Evolutionary conservation across 208 protist genomes (phyloP).

Genomic region (Angomonas deanei): DNA sequence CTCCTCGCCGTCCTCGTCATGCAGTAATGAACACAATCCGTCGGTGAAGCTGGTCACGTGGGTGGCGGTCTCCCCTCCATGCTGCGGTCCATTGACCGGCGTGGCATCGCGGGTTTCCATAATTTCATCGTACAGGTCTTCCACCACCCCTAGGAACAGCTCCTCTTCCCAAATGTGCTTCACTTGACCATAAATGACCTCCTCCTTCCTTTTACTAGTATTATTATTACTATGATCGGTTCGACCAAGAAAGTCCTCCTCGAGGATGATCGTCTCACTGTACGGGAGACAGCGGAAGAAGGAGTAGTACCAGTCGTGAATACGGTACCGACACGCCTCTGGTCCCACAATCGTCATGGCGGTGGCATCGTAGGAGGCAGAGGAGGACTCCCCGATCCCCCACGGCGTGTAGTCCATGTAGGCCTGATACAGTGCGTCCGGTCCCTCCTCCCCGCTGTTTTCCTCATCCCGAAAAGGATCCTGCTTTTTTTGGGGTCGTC

Average conservation of each 20-base stretch:
- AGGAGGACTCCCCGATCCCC: background rate
- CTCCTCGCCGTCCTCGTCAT: too few species aligned
- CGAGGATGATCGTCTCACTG: background rate
- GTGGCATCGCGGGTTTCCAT: background rate
- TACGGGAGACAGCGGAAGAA: background rate
- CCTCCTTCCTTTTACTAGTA: too few species aligned
- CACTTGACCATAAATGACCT: background rate
- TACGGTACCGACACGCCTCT: background rate
- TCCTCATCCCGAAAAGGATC: too few species aligned
- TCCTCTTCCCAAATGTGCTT: background rate
- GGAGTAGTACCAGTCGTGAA: background rate
- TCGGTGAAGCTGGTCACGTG: background rate
- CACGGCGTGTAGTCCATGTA: background rate
- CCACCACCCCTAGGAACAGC: background rate
- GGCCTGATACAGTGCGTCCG: background rate
- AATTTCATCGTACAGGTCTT: background rate
- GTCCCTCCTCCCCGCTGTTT: background rate
- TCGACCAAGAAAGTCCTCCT: background rate
- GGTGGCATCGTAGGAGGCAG: background rate
- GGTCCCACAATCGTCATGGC: too few species aligned
- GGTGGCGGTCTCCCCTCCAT: background rate
- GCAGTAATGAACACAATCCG: background rate
- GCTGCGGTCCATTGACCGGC: background rate
- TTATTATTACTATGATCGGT: background rate
- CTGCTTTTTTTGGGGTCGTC: too few species aligned